phyloP scores from a whole-genome alignment of 768 basidiomycete species.

The Agaricus sinodeliciosus region DNA sequence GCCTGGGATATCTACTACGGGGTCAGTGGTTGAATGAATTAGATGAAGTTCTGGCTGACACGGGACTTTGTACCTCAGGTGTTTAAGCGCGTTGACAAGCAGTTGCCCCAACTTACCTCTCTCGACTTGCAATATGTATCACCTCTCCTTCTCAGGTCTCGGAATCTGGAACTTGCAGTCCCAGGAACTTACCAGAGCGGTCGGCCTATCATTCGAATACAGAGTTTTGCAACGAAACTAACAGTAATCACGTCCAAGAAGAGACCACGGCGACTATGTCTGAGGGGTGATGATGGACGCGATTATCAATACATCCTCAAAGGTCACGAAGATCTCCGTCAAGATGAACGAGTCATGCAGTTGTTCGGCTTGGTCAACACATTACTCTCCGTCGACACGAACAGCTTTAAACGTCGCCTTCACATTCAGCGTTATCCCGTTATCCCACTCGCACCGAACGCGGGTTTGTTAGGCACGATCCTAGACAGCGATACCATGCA shows the following conservation, averaged over 20 bases:
- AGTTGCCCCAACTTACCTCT: conserved; percentile 79
- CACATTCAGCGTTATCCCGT: conserved; percentile 92
- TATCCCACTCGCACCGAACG: conserved; percentile 92
- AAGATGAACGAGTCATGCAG: conserved; percentile 99
- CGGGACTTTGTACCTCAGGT: conserved; percentile 41
- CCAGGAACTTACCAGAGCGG: conserved; percentile 95
- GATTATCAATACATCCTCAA: conserved; percentile 92
- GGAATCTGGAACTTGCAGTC: conserved; percentile 88
- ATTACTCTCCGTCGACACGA: conserved; percentile 84
- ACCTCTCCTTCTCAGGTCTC: conserved; percentile 80
- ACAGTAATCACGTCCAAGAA: conserved; percentile 96
- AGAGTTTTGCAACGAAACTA: conserved; percentile 82
- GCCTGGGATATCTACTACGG: conserved; percentile 99
- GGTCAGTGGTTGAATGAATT: conserved; percentile 34
- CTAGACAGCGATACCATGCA: conserved; percentile 94
- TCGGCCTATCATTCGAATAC: conserved; percentile 73
- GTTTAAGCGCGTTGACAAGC: conserved; percentile 95
- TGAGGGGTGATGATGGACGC: conserved; percentile 87
- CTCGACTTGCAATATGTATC: conserved; percentile 97
- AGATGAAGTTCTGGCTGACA: neutral
- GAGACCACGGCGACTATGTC: conserved; percentile 79
- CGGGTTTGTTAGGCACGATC: conserved; percentile 93
- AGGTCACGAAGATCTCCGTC: conserved; percentile 98
- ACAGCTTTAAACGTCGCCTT: conserved; percentile 92
- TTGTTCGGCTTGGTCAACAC: conserved; percentile 97